These are phyloP conservation scores for Cladosporium oxysporum DNA, from an alignment of 2,329 filamentous ascomycete species.

Conservation along the genomic window DNA sequence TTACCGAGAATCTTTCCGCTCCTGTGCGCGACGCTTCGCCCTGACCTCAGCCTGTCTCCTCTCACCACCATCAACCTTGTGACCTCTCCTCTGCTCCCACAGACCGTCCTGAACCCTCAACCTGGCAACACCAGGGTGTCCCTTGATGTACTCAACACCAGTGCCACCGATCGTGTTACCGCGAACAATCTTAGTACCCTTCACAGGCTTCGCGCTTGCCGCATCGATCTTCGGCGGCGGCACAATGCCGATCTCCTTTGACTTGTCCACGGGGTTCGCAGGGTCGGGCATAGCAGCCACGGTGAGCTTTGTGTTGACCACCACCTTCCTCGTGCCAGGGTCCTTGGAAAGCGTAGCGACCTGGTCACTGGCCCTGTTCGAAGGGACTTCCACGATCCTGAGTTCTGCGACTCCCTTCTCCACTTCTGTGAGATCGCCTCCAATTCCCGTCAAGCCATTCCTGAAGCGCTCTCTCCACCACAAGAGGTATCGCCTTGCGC, in stretches of 20 bases:
- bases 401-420: constrained; percentile 60
- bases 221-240: constrained; percentile 24
- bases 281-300: constrained; percentile 22
- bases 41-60: constrained; percentile 81
- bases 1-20: constrained; percentile 61
- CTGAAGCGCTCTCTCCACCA: constrained; percentile 86
- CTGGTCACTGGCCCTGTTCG: constrained; percentile 31
- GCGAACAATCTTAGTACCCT: constrained; percentile 67
- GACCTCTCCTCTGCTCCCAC: constrained; percentile 85
- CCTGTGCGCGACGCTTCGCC: constrained; percentile 79
- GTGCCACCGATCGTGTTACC: constrained; percentile 73
- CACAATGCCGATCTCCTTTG: constrained; percentile 40
- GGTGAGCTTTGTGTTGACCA: constrained; percentile 59
- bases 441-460: constrained; percentile 73
- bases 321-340: constrained; percentile 57
- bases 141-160: constrained; percentile 68
- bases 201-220: constrained; percentile 54
- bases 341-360: constrained; percentile 54
- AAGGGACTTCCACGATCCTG: constrained; percentile 58
- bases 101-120: constrained; percentile 79
- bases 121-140: constrained; percentile 60
- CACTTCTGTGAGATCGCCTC: constrained; percentile 80
- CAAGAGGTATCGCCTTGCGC: constrained; percentile 79
- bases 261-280: constrained; percentile 56
- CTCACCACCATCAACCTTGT: constrained; percentile 96